A percentile compares a stretch with the other conserved stretches of the same genome.
Conservation (phyloP, 139 green algal genomes). For the Chloropicon primus region DNA sequence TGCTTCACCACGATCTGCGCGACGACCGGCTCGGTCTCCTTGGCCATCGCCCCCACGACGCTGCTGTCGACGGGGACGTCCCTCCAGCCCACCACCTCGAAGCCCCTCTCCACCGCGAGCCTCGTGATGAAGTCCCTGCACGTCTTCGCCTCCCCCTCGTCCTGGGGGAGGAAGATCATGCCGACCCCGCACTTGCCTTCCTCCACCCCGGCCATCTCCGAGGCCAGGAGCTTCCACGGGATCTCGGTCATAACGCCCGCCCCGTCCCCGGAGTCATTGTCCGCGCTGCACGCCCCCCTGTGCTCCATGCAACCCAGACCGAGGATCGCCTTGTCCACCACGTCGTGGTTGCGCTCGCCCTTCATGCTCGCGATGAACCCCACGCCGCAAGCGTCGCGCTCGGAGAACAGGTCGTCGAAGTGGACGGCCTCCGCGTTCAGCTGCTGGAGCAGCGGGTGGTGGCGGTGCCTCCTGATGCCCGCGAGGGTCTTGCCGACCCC, state of each 20-base stretch:
- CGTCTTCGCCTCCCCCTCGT: conserved; percentile 32
- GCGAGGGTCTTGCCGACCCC: no score
- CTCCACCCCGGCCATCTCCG: conserved; percentile 10
- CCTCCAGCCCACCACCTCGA: conserved; percentile 83
- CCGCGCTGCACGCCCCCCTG: conserved; percentile 87
- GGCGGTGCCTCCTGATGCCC: neutral
- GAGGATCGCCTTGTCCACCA: conserved; percentile 76
- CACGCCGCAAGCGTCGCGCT: conserved; percentile 91
- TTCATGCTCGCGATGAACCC: conserved; percentile 92
- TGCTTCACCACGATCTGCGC: conserved; percentile 59
- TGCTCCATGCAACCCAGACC: conserved; percentile 99
- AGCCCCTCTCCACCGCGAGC: conserved; percentile 46
- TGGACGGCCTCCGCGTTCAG: conserved; percentile 20
- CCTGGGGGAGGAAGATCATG: conserved; percentile 94
- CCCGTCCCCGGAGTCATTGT: conserved; percentile 93
- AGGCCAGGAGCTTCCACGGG: conserved; percentile 81
- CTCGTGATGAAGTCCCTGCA: conserved; percentile 10
- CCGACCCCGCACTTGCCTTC: conserved; percentile 53
- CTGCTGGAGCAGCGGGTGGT: neutral
- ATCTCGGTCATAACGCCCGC: conserved; percentile 95
- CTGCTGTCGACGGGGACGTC: conserved; percentile 71
- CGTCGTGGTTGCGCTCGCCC: conserved; percentile 70
- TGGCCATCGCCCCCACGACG: conserved; percentile 77
- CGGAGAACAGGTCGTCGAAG: conserved; percentile 76
- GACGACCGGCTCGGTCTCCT: conserved; percentile 76